phyloP scores from a whole-genome alignment of 352 stramenopile genomes.

The Globisporangium canariense region DNA sequence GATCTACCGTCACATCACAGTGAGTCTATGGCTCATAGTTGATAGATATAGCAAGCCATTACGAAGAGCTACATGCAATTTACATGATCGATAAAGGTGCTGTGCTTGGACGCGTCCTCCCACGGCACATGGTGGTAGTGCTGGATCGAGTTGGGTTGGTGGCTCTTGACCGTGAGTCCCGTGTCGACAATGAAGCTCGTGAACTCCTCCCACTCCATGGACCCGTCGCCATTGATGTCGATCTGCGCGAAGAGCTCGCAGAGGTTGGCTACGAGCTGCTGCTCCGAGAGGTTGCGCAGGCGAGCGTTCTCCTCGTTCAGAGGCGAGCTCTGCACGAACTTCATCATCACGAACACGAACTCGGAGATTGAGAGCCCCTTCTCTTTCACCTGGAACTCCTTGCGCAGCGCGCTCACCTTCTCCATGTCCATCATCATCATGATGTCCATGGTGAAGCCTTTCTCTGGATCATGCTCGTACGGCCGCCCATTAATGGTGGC shows the following conservation, averaged over 20 bases:
- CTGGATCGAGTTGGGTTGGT: slow-evolving; percentile 87
- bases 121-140: slow-evolving; percentile 74
- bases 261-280: slow-evolving; percentile 79
- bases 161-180: slow-evolving; percentile 73
- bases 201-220: slow-evolving; percentile 93
- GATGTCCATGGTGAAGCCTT: slow-evolving; percentile 89
- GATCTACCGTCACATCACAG: slow-evolving; percentile 25
- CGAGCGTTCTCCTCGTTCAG: slow-evolving; percentile 62
- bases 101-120: slow-evolving; percentile 86
- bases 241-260: slow-evolving; percentile 90
- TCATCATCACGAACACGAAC: slow-evolving; percentile 89
- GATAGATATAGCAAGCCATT: not conserved
- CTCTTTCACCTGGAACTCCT: slow-evolving; percentile 84
- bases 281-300: slow-evolving; percentile 60
- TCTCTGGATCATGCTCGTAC: slow-evolving; percentile 77
- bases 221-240: slow-evolving; percentile 89
- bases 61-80: not conserved
- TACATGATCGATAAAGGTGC: slow-evolving; percentile 73
- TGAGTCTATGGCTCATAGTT: not conserved
- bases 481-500: slow-evolving; percentile 17
- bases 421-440: slow-evolving; percentile 92
- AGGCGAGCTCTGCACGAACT: slow-evolving; percentile 58
- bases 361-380: slow-evolving; percentile 74
- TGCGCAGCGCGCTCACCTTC: slow-evolving; percentile 80
- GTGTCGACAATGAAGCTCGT: slow-evolving; percentile 90